These are phyloP conservation scores for Geum urbanum DNA, from an alignment of 306 rosid genomes.

Conservation along the genomic window DNA sequence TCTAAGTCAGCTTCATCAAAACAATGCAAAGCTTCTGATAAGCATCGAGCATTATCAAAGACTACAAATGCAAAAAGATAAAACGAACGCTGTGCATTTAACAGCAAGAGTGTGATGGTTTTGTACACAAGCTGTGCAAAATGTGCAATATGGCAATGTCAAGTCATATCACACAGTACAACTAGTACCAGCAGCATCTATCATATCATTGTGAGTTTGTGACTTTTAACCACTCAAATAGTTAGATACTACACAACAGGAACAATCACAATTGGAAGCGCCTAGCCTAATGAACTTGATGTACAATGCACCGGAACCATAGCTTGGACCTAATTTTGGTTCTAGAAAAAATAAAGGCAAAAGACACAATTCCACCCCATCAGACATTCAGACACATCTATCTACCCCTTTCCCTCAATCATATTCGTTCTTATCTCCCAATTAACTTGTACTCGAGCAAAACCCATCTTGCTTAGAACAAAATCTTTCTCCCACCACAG, in stretches of 20 bases:
- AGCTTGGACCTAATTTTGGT: neutral
- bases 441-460: conserved; percentile 12
- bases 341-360: neutral
- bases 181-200: neutral
- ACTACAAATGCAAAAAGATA: conserved; percentile 1
- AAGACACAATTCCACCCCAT: neutral
- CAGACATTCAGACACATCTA: neutral
- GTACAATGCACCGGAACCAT: neutral
- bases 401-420: neutral
- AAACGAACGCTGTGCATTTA: neutral
- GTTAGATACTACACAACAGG: conserved; percentile 3
- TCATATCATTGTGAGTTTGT: neutral
- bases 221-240: neutral
- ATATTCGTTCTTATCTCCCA: neutral
- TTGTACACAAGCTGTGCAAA: conserved; percentile 8
- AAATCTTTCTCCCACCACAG: neutral
- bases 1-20: neutral
- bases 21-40: neutral
- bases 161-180: conserved; percentile 8
- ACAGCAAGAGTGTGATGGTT: conserved; percentile 13
- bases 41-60: neutral
- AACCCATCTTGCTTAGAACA: neutral
- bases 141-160: neutral
- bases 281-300: neutral
- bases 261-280: neutral